Evolutionary conservation across 2,329 filamentous ascomycete genomes (phyloP).

Genomic region (Dactylonectria macrodidyma): DNA sequence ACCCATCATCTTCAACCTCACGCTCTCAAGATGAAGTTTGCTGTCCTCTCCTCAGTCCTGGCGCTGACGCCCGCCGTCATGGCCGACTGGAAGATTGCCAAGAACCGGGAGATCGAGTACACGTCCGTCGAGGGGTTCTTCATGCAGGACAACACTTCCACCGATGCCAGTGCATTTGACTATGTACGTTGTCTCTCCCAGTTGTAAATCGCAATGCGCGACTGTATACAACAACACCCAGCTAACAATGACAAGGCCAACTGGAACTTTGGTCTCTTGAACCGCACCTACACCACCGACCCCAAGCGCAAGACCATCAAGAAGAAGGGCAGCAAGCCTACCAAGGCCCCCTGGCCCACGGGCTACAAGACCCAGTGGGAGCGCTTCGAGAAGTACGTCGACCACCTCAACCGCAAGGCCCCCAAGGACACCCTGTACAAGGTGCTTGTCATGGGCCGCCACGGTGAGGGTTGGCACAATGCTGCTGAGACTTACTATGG

Average conservation of each 20-base stretch:
- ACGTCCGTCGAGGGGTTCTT: slow-evolving; percentile 75
- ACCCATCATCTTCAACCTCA: background rate
- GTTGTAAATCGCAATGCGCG: background rate
- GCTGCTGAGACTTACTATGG: slow-evolving; percentile 77
- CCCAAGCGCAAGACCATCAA: slow-evolving; percentile 50
- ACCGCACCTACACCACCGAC: slow-evolving; percentile 73
- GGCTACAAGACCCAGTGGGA: slow-evolving; percentile 73
- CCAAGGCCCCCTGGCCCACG: slow-evolving; percentile 36
- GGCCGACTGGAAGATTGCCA: slow-evolving; percentile 51
- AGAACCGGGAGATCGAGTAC: slow-evolving; percentile 67
- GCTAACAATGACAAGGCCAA: slow-evolving; percentile 59
- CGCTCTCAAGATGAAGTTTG: slow-evolving; percentile 50
- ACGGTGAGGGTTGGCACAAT: slow-evolving; percentile 78
- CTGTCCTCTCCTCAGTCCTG: slow-evolving; percentile 48
- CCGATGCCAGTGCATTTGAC: slow-evolving; percentile 71
- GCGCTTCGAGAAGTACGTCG: slow-evolving; percentile 72
- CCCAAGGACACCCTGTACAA: slow-evolving; percentile 71
- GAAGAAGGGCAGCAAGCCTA: background rate
- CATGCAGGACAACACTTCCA: slow-evolving; percentile 72
- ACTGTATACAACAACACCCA: slow-evolving; percentile 9
- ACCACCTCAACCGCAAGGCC: slow-evolving; percentile 64
- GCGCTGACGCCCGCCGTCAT: slow-evolving; percentile 47
- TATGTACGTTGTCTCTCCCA: slow-evolving; percentile 64
- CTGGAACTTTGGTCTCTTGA: slow-evolving; percentile 76
- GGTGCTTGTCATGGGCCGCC: slow-evolving; percentile 77